These are phyloP conservation scores for Bondarzewia mesenterica DNA, from an alignment of 1,284 basidiomycete genomes.

Conservation along the genomic window DNA sequence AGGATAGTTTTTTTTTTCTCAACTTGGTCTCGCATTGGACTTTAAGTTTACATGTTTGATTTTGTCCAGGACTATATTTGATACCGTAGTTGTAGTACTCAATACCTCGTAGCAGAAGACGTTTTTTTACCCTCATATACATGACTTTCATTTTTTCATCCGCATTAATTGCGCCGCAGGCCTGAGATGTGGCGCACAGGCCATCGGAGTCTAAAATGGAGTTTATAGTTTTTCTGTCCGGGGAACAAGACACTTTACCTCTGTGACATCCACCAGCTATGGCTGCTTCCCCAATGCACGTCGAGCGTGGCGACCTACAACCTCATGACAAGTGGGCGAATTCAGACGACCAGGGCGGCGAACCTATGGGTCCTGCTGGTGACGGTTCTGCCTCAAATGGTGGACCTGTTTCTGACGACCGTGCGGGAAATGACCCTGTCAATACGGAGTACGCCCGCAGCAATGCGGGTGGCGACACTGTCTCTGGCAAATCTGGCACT, in stretches of 20 bases:
- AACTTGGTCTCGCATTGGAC: background rate
- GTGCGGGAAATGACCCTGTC: constrained; percentile 20
- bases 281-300: constrained; percentile 40
- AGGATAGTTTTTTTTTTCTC: background rate
- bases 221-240: constrained; percentile 5
- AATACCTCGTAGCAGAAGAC: background rate
- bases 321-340: constrained; percentile 43
- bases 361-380: constrained; percentile 39
- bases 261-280: constrained; percentile 21
- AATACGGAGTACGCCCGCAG: constrained; percentile 26
- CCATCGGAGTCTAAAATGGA: constrained; percentile 13
- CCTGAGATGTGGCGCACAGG: constrained; percentile 8
- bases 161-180: background rate
- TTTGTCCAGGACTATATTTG: background rate
- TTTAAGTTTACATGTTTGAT: background rate
- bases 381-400: constrained; percentile 37
- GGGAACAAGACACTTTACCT: background rate
- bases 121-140: background rate
- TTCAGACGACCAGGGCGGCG: constrained; percentile 37
- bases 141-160: no score
- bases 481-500: constrained; percentile 19
- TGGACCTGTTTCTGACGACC: constrained; percentile 29
- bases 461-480: constrained; percentile 13
- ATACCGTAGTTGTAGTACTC: background rate
- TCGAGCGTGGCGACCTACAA: constrained; percentile 23